Conservation (phyloP, 495 filamentous ascomycete species). For the Penicillium psychrofluorescens region DNA sequence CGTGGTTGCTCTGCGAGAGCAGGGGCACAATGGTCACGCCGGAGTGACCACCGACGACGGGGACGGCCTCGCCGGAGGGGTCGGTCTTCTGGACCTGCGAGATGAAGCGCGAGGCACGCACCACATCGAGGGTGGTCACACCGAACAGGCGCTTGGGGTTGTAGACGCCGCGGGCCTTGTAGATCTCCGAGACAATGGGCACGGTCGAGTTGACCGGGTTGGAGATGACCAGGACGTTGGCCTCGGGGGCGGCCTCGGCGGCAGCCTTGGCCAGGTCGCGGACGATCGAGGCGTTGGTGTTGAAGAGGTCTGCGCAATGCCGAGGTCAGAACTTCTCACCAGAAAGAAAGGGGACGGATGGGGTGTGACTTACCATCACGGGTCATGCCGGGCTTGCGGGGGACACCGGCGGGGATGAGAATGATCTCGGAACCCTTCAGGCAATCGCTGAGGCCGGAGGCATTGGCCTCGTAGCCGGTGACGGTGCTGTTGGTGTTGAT, state of each 20-base stretch:
- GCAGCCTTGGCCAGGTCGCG: conserved; percentile 95
- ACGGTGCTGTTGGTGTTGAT: conserved; percentile 98
- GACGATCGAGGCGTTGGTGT: conserved; percentile 99
- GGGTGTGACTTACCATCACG: conserved; percentile 60
- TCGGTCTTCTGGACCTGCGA: conserved; percentile 84
- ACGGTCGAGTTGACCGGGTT: conserved; percentile 99
- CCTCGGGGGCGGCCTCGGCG: conserved; percentile 81
- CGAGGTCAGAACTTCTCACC: conserved; percentile 24
- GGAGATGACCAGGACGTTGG: conserved; percentile 94
- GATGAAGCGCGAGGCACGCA: conserved; percentile 96
- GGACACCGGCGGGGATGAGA: conserved; percentile 95
- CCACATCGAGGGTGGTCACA: conserved; percentile 98
- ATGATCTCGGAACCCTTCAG: conserved; percentile 87
- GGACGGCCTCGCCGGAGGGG: conserved; percentile 85
- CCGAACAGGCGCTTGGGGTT: conserved; percentile 98
- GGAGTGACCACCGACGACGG: conserved; percentile 94
- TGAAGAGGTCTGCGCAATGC: conserved; percentile 65
- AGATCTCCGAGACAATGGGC: conserved; percentile 93
- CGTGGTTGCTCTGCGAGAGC: conserved; percentile 86
- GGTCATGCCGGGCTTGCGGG: conserved; percentile 99
- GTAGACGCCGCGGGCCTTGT: conserved; percentile 89
- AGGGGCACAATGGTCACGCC: conserved; percentile 97
- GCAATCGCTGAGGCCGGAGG: conserved; percentile 63
- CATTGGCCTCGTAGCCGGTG: conserved; percentile 75
- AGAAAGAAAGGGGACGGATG: neutral